Conservation (phyloP, 345 rosid species). For the Cardamine resedifolia region DNA sequence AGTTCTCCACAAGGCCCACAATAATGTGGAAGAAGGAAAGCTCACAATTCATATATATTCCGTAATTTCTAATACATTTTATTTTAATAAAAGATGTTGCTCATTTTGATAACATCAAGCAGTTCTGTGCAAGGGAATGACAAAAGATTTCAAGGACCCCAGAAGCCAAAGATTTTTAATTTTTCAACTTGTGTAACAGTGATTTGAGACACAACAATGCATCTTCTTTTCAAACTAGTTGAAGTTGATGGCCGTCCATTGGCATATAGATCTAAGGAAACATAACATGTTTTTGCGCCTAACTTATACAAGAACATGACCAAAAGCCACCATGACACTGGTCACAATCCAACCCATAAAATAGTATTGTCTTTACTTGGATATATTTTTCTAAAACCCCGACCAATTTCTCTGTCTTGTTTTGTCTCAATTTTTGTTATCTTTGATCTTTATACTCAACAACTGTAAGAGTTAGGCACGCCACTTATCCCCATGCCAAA, state of each 20-base stretch:
- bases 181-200: constrained; percentile 27
- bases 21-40: neutral
- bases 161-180: neutral
- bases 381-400: neutral
- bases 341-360: constrained; percentile 26
- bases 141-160: neutral
- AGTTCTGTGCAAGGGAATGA: neutral
- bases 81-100: neutral
- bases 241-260: constrained; percentile 26
- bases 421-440: constrained; percentile 7
- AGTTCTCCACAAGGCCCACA: neutral
- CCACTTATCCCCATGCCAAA: constrained; percentile 7
- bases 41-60: neutral
- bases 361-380: constrained; percentile 16
- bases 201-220: constrained; percentile 1
- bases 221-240: constrained; percentile 19
- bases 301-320: constrained; percentile 31
- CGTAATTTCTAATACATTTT: neutral
- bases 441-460: constrained; percentile 11
- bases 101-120: constrained; percentile 4
- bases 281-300: constrained; percentile 36
- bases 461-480: constrained; percentile 30
- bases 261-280: constrained; percentile 26
- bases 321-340: constrained; percentile 32
- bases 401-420: constrained; percentile 20